Evolutionary conservation across 2,329 filamentous ascomycete genomes (phyloP), one percentile per base, ranked within the genome.

Genomic region (Pseudogymnoascus sp.): DNA sequence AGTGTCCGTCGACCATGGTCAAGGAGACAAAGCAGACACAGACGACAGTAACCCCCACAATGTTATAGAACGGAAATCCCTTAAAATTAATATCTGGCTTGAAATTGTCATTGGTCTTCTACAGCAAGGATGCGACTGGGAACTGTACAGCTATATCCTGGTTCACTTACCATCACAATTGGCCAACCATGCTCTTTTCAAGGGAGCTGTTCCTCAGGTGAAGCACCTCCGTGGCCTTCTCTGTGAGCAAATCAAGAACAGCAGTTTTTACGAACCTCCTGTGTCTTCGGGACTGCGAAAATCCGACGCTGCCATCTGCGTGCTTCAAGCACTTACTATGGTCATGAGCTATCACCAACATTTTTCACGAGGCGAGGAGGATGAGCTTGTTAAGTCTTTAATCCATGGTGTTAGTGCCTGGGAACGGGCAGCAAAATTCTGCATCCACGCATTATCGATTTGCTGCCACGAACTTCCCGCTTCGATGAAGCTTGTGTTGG

Each of bases 391-490:
- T 23, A 85, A 86, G 64, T 84, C 89, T 0, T 96, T 99, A 69
- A 84, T 95, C 65, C 82, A 88, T 60, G 92, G 92, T 1, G 89
- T 97, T 61, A 84, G 86, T 9, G 84, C 85, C 1, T 91, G 87
- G 82, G 91, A 96, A 67, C 83, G 88, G 64, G 95, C 90, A 59
- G 90, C 91, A 18, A 94, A 92, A 68, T 89, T 85, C 63, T 99
- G 94, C 73, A 96, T 99, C 59, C 92, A 99, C 71, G 92, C 92
- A 0, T 77, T 99, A 18, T 92, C 91, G 0, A 88, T 99, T 62
- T 97, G 92, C 75, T 96, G 92, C 71, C 91, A 96, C 68, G 94
- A 99, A 72, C 82, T 96, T 23, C 92, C 94, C 2, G 80, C 88
- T 15, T 92, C 92, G 10, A 89, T 92, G 58, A 90, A 88, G 69